phyloP scores from a whole-genome alignment of 1,284 basidiomycete genomes.

The Cryptococcus neoformans region DNA sequence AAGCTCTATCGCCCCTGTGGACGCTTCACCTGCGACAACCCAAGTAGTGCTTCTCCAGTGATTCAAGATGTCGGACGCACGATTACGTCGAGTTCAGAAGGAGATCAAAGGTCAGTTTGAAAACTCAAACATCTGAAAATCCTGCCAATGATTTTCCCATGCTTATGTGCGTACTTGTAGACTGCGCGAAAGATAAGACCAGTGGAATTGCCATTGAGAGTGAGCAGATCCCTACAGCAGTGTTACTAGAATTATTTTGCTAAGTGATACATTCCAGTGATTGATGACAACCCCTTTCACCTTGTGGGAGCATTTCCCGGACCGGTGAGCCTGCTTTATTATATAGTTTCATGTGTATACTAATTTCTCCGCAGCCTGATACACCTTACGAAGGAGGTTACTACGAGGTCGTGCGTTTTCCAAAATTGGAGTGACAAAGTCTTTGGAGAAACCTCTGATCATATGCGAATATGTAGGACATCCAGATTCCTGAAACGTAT shows the following conservation, averaged over 20 bases:
- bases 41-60: no score
- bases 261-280: constrained; percentile 49
- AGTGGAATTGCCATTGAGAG: constrained; percentile 75
- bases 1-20: no score
- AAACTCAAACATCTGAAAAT: not conserved
- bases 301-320: constrained; percentile 87
- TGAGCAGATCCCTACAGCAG: constrained; percentile 14
- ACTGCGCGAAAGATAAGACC: constrained; percentile 90
- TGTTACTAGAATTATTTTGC: no score
- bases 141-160: not conserved
- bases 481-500: constrained; percentile 90
- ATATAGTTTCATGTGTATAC: not conserved
- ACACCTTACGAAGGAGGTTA: constrained; percentile 93
- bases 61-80: constrained; percentile 62
- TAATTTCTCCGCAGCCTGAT: constrained; percentile 50
- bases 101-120: constrained; percentile 72
- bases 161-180: constrained; percentile 48
- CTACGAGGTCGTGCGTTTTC: constrained; percentile 77
- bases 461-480: constrained; percentile 63
- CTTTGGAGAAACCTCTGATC: not conserved
- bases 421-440: not conserved
- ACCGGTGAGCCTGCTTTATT: constrained; percentile 56
- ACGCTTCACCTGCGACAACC: no score
- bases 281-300: constrained; percentile 84
- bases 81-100: constrained; percentile 85